Conservation (phyloP, 192 early-diverging fungal species). For the Paraglomus occultum region DNA sequence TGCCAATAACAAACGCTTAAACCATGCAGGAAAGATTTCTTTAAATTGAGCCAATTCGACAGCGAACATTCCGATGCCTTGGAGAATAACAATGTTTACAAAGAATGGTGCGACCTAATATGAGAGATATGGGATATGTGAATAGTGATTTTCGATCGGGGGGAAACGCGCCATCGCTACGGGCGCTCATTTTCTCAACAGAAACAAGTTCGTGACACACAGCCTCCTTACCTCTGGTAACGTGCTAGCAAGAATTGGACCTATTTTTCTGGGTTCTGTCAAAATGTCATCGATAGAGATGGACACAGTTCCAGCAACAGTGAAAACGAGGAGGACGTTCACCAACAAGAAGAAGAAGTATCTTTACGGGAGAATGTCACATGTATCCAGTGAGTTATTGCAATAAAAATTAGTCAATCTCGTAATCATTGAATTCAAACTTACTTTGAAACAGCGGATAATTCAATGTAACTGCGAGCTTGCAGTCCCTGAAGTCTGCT, state of each 20-base stretch:
- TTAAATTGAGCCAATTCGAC: conserved; percentile 67
- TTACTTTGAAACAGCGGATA: conserved; percentile 35
- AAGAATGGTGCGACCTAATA: conserved; percentile 72
- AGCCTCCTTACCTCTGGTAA: conserved; percentile 51
- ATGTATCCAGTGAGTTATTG: no score
- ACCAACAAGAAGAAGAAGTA: conserved; percentile 75
- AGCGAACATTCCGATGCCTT: conserved; percentile 70
- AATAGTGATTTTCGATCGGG: no score
- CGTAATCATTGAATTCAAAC: neutral
- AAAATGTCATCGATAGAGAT: conserved; percentile 62
- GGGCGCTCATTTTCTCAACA: no score
- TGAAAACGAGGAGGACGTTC: conserved; percentile 75
- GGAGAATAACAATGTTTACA: conserved; percentile 69
- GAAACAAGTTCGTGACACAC: no score
- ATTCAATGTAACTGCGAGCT: conserved; percentile 44
- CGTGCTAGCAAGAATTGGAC: conserved; percentile 61
- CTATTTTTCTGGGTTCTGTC: conserved; percentile 59
- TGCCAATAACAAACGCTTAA: conserved; percentile 58
- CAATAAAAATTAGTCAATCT: conserved; percentile 4
- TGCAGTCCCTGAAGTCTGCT: conserved; percentile 40
- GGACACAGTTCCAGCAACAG: conserved; percentile 66
- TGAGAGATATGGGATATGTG: neutral
- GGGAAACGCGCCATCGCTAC: no score
- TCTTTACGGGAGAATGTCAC: conserved; percentile 51
- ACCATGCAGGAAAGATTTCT: conserved; percentile 54